Percentiles rank a stretch among this genome's conserved stretches.
These are phyloP conservation scores for Neurospora pannonica DNA, from an alignment of 495 filamentous ascomycete genomes.

Conservation along the genomic window DNA sequence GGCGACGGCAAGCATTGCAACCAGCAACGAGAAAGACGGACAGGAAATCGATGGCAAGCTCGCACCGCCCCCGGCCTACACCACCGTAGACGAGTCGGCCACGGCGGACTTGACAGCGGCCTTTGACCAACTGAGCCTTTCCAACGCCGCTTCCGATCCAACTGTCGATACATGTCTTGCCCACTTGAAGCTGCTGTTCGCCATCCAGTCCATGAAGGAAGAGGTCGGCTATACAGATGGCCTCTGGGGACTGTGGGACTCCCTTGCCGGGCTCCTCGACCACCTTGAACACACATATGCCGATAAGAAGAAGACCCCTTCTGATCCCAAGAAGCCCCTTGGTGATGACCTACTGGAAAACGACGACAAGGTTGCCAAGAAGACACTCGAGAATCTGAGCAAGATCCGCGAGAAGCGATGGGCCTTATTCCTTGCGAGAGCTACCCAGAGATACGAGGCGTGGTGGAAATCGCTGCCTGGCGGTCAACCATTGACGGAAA, in stretches of 20 bases:
- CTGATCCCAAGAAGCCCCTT: not conserved
- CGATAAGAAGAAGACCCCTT: conserved; percentile 6
- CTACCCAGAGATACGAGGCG: conserved; percentile 59
- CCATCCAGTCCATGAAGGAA: conserved; percentile 59
- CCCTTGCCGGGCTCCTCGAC: conserved; percentile 25
- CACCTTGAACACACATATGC: conserved; percentile 11
- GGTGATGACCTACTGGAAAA: conserved; percentile 11
- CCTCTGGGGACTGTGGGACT: conserved; percentile 54
- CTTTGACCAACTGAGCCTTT: conserved; percentile 30
- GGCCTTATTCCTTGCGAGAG: conserved; percentile 64
- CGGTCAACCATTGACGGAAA: conserved; percentile 17
- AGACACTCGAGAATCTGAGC: conserved; percentile 29
- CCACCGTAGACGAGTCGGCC: not conserved
- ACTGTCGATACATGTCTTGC: conserved; percentile 48
- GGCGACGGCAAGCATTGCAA: not conserved
- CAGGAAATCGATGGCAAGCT: not conserved
- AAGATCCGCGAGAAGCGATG: conserved; percentile 69
- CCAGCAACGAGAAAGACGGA: not conserved
- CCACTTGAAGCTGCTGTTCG: conserved; percentile 68
- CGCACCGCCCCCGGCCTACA: conserved; percentile 3
- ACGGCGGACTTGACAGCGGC: conserved; percentile 27
- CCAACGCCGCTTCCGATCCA: conserved; percentile 15
- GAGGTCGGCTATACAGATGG: conserved; percentile 53
- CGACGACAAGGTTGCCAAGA: conserved; percentile 13
- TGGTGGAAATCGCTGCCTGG: conserved; percentile 52